Evolutionary conservation across 1,284 basidiomycete genomes (phyloP), one percentile per base, ranked within the genome.

Genomic region (Wallemia hederae): DNA sequence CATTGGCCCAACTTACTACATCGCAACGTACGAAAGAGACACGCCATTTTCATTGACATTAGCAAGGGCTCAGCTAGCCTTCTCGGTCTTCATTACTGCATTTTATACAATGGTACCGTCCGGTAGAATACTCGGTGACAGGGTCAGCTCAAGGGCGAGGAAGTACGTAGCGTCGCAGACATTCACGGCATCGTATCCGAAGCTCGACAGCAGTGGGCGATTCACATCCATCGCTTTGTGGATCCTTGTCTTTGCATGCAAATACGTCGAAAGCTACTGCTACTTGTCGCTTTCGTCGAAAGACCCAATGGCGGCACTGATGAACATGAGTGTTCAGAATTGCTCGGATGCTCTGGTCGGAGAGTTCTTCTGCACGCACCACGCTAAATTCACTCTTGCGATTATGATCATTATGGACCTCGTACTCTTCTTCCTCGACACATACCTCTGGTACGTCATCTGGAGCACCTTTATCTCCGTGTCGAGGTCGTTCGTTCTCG

Each of bases 371-470:
- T 94, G 90, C 72, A 73, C 74, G 59, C 86, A 94, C 68, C 90
- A 96, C 65, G 85, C 88, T 1, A 82, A 82, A 5, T 94, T 94
- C 72, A 85, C 90, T 14, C 74, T 96, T 64, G 78, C 90, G 62
- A 84, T 92, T 74, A 96, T 94, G 90, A 94, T 88, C 70, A 73
- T 90, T 72, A 92, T 94, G 89, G 89, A 94, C 69, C 73, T 94
- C 49, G 80, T 83, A 58, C 77, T 94, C 59, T 96, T 88, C 79
- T 96, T 94, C 78, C 76, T 96, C 70, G 89, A 96, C 73, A 96
- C 73, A 94, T 29, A 26, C 26, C 24, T n/a, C 25, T 60, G 64
- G 65, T 66, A 73, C 63, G 74, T 76, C 65, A 94, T 96, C 68
- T 96, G 90, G 90, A 91, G 91, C 71, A 91, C 88, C 11, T 84